A percentile compares a stretch with the other conserved stretches of the same genome.
These are phyloP conservation scores for Diaporthe aspalathi DNA, from an alignment of 2,329 filamentous ascomycete genomes.

Conservation along the genomic window DNA sequence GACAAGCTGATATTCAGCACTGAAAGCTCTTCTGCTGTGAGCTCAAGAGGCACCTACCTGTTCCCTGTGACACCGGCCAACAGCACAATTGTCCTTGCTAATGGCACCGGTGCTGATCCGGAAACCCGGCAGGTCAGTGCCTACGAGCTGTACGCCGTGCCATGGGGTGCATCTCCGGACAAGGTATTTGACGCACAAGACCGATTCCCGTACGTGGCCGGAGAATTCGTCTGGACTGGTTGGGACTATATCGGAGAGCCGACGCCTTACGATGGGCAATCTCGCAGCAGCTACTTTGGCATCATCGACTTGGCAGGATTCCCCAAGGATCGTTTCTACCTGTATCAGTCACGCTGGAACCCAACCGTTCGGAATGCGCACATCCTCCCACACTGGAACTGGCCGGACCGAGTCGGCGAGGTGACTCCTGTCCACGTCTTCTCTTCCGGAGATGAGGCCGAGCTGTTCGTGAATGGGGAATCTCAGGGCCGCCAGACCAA, in stretches of 20 bases:
- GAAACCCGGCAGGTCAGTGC: slow-evolving; percentile 54
- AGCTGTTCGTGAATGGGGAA: slow-evolving; percentile 64
- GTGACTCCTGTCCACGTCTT: slow-evolving; percentile 67
- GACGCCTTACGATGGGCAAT: slow-evolving; percentile 56
- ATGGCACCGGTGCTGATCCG: slow-evolving; percentile 53
- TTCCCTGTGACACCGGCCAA: slow-evolving; percentile 60
- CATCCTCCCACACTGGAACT: slow-evolving; percentile 69
- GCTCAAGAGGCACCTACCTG: slow-evolving; percentile 62
- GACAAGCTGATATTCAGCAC: slow-evolving; percentile 58
- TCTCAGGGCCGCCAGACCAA: slow-evolving; percentile 56
- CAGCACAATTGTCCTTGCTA: slow-evolving; percentile 51
- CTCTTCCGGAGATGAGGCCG: slow-evolving; percentile 62
- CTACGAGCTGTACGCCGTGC: slow-evolving; percentile 63
- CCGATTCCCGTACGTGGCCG: slow-evolving; percentile 60
- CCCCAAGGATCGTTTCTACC: slow-evolving; percentile 65
- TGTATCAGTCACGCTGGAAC: slow-evolving; percentile 66
- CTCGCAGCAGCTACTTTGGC: slow-evolving; percentile 65
- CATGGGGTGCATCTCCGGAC: slow-evolving; percentile 62
- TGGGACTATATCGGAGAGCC: slow-evolving; percentile 64
- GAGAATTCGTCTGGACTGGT: slow-evolving; percentile 65
- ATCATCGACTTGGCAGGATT: slow-evolving; percentile 69
- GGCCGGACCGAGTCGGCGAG: slow-evolving; percentile 59
- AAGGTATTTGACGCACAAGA: slow-evolving; percentile 65
- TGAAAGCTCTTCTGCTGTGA: slow-evolving; percentile 58
- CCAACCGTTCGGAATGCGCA: slow-evolving; percentile 60